Base-by-base conservation (phyloP, 176 grass and related monocot species). In the Calamus simplicifolius region DNA sequence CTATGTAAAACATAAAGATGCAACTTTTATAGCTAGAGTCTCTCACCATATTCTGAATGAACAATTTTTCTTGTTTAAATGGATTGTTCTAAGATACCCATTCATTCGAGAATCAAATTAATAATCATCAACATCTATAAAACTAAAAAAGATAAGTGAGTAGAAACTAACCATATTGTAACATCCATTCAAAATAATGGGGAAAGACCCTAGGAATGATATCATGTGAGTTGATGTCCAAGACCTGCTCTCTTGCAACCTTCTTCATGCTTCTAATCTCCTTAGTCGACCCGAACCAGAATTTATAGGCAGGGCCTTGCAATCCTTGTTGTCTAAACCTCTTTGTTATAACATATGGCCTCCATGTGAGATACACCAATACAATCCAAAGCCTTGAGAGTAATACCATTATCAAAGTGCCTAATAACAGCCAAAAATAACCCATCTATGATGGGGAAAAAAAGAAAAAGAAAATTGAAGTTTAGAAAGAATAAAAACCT, bases 301-400 rank as follows among this genome's bases (percentile, higher is more conserved):
- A 69, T 19, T 49, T 82, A 66, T 87, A 87, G 29, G 56, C 12
- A 25, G 84, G 74, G 4, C 84, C 79, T 27, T 29, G 50, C 29
- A 87, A 48, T 17, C 84, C 75, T 72, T 82, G 84, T 12, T 19
- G 10, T 15, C 79, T 72, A 16, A 78, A 62, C 27, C 7, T 17
- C 16, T 54, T 79, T 29, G 54, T 51, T 16, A 82, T 75, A 26
- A 59, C 21, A 35, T 75, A 55, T 13, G 79, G 79, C 50, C 75
- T 75, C 84, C 79, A 87, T 54, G 58, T 5, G 30, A 82, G 78
- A 50, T 29, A 62, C 7, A 71, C 4, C 14, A 78, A 0, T 15
- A 29, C 60, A 1, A 66, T 62, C 75, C 75, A 79, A 15, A 78
- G 35, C 49, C 54, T 68, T 4, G 71, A 35, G 0, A 28, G n/a